Evolutionary conservation across 768 basidiomycete species (phyloP).

Genomic region (Mycena maculata): DNA sequence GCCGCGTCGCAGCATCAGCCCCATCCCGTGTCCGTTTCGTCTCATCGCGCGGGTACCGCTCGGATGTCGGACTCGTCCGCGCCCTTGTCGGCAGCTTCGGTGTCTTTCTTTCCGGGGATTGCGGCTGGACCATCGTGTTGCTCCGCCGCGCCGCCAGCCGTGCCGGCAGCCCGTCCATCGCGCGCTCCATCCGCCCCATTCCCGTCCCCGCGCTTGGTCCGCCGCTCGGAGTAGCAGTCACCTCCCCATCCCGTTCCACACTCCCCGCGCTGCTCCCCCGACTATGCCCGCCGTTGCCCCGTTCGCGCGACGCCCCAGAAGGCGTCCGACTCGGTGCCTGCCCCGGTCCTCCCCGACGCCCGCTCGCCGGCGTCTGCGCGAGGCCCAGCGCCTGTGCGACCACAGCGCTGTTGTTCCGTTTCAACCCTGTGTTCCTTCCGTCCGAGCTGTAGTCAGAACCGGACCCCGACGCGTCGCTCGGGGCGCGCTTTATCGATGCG

Average conservation of each 20-base stretch:
- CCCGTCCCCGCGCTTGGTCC: conserved; percentile 36
- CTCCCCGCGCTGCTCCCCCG: conserved; percentile 45
- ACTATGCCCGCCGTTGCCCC: conserved; percentile 38
- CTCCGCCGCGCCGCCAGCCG: conserved; percentile 42
- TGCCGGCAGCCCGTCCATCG: conserved; percentile 59
- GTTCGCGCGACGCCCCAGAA: too few relatives aligned
- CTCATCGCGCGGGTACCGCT: conserved; percentile 38
- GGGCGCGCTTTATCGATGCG: background rate
- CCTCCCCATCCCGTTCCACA: conserved; percentile 35
- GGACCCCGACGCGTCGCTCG: background rate
- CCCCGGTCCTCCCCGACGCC: conserved; percentile 54
- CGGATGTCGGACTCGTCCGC: conserved; percentile 58
- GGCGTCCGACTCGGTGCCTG: conserved; percentile 35
- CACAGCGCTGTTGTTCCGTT: conserved; percentile 49
- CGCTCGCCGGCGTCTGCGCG: conserved; percentile 54
- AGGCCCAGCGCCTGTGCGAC: conserved; percentile 59
- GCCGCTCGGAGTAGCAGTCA: conserved; percentile 2
- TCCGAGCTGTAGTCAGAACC: conserved; percentile 10
- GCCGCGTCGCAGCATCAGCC: too few relatives aligned
- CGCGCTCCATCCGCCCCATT: conserved; percentile 52
- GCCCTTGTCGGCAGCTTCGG: conserved; percentile 69
- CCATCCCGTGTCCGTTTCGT: conserved; percentile 44
- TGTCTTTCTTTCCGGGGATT: conserved; percentile 56
- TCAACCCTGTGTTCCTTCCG: too few relatives aligned
- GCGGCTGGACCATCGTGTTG: conserved; percentile 42